Evolutionary conservation across 164 flowering plant genomes (phyloP).

Genomic region (Stephania japonica): DNA sequence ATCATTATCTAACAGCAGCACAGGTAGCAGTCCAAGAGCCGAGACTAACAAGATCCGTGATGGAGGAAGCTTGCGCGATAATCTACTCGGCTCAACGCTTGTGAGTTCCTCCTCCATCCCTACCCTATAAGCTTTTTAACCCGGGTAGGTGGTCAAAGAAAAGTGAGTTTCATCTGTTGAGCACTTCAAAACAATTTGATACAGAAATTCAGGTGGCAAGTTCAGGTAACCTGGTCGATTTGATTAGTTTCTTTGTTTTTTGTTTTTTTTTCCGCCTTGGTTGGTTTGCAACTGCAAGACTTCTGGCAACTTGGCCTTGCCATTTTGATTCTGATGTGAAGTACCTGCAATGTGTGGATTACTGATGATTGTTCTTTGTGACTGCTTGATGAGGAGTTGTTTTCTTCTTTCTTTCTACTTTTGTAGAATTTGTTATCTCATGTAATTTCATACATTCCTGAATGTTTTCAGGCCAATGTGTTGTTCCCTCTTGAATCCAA

Average conservation of each 20-base stretch:
- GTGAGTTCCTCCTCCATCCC: slow-evolving; percentile 34
- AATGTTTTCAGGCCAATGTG: background rate
- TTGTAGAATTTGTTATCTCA: background rate
- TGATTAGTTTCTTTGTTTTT: slow-evolving; percentile 13
- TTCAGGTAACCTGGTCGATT: background rate
- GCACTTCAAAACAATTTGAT: slow-evolving; percentile 4
- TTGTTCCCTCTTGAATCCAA: background rate
- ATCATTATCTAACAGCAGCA: slow-evolving; percentile 74
- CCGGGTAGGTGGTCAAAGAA: slow-evolving; percentile 3
- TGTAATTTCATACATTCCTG: background rate
- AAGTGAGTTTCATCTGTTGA: background rate
- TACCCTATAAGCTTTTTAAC: slow-evolving; percentile 20
- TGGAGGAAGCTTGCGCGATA: slow-evolving; percentile 31
- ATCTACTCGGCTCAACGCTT: slow-evolving; percentile 28
- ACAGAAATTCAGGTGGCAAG: background rate
- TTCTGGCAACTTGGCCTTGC: background rate
- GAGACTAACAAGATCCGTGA: slow-evolving; percentile 32
- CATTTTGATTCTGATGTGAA: slow-evolving; percentile 5
- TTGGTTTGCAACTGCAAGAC: slow-evolving; percentile 2
- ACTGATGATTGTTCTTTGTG: background rate
- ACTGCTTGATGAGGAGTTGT: background rate
- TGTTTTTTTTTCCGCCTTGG: background rate
- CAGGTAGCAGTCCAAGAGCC: slow-evolving; percentile 67
- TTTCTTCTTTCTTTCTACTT: background rate
- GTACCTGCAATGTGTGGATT: background rate